Conservation (phyloP, 2,329 filamentous ascomycete species). For the Decorospora gaudefroyi region DNA sequence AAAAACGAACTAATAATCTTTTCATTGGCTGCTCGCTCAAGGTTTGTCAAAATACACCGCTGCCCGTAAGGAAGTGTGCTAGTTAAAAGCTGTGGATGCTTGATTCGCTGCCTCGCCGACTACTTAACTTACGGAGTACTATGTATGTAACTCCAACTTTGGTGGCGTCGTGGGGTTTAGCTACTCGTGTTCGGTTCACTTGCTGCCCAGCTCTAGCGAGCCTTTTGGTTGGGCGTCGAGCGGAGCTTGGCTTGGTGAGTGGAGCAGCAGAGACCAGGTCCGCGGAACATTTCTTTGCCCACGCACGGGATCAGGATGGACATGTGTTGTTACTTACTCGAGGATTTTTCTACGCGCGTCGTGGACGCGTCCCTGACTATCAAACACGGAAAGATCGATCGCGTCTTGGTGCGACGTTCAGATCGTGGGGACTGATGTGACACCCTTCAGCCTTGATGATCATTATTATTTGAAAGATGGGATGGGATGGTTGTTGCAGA, state of each 20-base stretch:
- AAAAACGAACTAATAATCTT: too few species aligned
- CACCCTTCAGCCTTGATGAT: too few species aligned
- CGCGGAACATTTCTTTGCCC: constrained; percentile 1
- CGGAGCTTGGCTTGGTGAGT: constrained; percentile 1
- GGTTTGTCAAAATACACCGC: constrained; percentile 20
- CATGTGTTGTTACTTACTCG: neutral
- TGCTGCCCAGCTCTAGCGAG: constrained; percentile 9
- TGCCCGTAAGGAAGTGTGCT: constrained; percentile 18
- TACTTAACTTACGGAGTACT: constrained; percentile 10
- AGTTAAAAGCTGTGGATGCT: constrained; percentile 17
- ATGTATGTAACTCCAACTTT: too few species aligned
- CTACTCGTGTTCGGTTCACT: constrained; percentile 13
- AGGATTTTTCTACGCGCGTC: neutral
- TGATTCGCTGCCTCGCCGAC: constrained; percentile 27
- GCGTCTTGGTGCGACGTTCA: constrained; percentile 23
- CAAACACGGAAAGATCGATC: constrained; percentile 11
- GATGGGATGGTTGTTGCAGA: constrained; percentile 21
- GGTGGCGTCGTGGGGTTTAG: constrained; percentile 7
- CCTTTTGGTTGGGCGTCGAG: constrained; percentile 7
- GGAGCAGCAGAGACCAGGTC: constrained; percentile 3
- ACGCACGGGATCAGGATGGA: too few species aligned
- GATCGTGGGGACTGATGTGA: constrained; percentile 27
- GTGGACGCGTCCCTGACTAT: constrained; percentile 14
- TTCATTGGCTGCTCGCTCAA: constrained; percentile 24
- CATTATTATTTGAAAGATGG: constrained; percentile 34